Percentiles rank a stretch among this genome's conserved stretches.
Evolutionary conservation across 495 filamentous ascomycete species (phyloP).

Genomic region (Aspergillus haitiensis): DNA sequence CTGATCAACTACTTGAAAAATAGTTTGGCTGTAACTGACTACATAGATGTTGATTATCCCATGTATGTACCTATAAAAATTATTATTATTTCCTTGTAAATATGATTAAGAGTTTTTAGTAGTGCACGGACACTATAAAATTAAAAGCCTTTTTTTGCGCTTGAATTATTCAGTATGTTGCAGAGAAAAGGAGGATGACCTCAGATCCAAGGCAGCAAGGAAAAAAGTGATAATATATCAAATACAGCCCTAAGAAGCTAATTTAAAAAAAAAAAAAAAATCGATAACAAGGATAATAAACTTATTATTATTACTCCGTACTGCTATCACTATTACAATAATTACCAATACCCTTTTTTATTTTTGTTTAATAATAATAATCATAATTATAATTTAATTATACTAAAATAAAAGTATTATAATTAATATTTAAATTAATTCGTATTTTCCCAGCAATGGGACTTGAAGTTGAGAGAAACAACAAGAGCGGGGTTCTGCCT

Average conservation of each 20-base stretch:
- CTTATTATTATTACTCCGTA: no score
- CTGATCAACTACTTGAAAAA: constrained; percentile 2
- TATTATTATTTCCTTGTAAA: background rate
- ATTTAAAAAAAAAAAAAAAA: no score
- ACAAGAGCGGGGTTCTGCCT: background rate
- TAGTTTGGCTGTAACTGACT: background rate
- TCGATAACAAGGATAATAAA: no score
- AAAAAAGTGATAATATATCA: background rate
- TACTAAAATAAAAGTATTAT: background rate
- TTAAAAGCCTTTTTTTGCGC: background rate
- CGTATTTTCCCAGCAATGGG: background rate
- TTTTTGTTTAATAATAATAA: no score
- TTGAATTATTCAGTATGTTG: background rate
- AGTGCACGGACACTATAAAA: background rate
- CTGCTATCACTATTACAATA: no score
- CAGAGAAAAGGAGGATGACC: background rate
- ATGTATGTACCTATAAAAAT: background rate
- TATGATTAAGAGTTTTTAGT: background rate
- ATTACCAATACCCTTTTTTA: no score
- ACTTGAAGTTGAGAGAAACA: background rate
- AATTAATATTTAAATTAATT: background rate
- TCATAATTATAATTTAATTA: no score
- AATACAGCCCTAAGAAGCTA: no score
- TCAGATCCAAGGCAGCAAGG: background rate
- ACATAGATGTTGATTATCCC: background rate